Percentiles rank a stretch among this genome's conserved stretches.
phyloP scores from a whole-genome alignment of 2,329 filamentous ascomycete species.

The Diatrype stigma region DNA sequence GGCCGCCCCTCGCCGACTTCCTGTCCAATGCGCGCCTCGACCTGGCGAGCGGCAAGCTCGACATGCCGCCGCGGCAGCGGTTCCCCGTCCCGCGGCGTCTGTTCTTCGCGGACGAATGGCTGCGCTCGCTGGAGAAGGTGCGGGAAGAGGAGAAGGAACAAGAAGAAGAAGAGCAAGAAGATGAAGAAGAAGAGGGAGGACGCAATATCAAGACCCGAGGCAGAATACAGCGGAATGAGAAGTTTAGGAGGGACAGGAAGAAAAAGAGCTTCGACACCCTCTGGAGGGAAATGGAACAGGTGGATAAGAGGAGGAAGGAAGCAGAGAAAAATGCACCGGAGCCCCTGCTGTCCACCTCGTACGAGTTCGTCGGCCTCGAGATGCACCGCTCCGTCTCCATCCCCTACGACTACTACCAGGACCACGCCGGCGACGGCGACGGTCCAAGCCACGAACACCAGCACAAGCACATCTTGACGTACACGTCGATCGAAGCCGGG shows the following conservation, averaged over 20 bases:
- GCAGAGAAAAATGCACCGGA: background rate
- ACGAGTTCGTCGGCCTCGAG: conserved; percentile 49
- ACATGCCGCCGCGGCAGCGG: conserved; percentile 27
- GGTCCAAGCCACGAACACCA: conserved; percentile 15
- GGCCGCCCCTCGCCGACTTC: conserved; percentile 40
- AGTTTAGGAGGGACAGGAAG: too few relatives aligned
- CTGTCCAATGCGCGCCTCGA: conserved; percentile 41
- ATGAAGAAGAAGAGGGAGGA: background rate
- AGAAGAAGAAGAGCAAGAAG: background rate
- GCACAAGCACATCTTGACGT: conserved; percentile 44
- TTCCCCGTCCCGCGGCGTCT: conserved; percentile 29
- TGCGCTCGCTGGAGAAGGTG: too few relatives aligned
- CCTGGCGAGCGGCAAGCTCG: conserved; percentile 36
- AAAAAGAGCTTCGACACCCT: too few relatives aligned
- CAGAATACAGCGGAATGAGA: too few relatives aligned
- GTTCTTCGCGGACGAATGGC: too few relatives aligned
- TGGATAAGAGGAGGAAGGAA: too few relatives aligned
- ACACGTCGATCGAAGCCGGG: conserved; percentile 50
- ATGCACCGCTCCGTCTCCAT: conserved; percentile 43
- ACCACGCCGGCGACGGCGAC: too few relatives aligned
- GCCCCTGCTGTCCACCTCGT: conserved; percentile 21
- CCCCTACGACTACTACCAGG: too few relatives aligned
- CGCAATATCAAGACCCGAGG: background rate
- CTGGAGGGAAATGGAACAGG: too few relatives aligned
- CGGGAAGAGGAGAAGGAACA: too few relatives aligned